Evolutionary conservation across 495 filamentous ascomycete species (phyloP).

Genomic region (Penicillium longicatenatum): DNA sequence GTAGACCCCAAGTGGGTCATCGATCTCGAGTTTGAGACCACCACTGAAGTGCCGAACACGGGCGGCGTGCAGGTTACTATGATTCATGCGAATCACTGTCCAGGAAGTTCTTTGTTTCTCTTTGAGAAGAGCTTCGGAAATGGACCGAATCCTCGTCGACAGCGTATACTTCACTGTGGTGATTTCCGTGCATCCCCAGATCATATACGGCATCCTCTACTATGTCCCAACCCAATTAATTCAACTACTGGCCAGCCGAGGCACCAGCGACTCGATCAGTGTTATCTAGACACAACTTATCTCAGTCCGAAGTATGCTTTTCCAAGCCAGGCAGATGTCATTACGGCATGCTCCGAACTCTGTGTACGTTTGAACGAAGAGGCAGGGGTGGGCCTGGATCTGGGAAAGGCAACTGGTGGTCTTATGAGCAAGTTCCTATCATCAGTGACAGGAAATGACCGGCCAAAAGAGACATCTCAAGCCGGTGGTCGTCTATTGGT

Average conservation of each 20-base stretch:
- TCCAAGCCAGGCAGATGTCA: constrained; percentile 83
- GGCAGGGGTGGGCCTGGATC: constrained; percentile 51
- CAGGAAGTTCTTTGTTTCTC: constrained; percentile 89
- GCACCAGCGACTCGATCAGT: constrained; percentile 88
- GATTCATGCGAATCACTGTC: constrained; percentile 97
- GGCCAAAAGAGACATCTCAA: constrained; percentile 10
- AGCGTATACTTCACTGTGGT: constrained; percentile 90
- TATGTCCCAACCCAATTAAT: constrained; percentile 73
- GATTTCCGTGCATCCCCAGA: constrained; percentile 89
- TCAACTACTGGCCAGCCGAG: constrained; percentile 64
- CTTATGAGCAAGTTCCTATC: constrained; percentile 67
- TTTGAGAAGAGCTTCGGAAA: constrained; percentile 77
- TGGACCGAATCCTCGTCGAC: constrained; percentile 57
- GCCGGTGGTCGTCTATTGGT: constrained; percentile 75
- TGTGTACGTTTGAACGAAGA: constrained; percentile 70
- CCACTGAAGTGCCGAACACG: constrained; percentile 74
- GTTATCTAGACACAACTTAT: constrained; percentile 98
- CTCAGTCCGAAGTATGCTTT: constrained; percentile 95
- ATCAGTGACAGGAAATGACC: constrained; percentile 18
- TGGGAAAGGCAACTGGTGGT: constrained; percentile 37
- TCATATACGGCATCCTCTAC: constrained; percentile 81
- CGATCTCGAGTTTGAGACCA: constrained; percentile 83
- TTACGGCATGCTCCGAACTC: constrained; percentile 84
- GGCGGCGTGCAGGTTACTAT: constrained; percentile 85
- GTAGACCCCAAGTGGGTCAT: constrained; percentile 87